Conservation (phyloP, 139 green algal genomes). For the Trebouxia sp. region DNA sequence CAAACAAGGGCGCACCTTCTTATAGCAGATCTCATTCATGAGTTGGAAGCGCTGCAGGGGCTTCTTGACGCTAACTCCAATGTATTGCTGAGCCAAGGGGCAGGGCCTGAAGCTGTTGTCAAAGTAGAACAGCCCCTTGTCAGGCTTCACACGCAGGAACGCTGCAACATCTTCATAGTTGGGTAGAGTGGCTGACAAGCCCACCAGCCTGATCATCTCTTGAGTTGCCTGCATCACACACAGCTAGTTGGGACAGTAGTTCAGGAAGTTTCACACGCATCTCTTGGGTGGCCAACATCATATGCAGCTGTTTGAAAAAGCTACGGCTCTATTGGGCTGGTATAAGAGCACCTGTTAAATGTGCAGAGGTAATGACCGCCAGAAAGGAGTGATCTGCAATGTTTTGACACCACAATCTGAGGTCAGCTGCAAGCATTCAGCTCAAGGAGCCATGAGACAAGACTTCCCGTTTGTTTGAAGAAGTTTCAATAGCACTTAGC, state of each 20-base stretch:
- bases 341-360: neutral
- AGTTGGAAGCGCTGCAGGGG: slow-evolving; percentile 98
- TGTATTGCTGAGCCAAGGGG: slow-evolving; percentile 96
- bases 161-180: slow-evolving; percentile 97
- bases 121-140: slow-evolving; percentile 96
- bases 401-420: too few relatives aligned
- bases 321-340: too few relatives aligned
- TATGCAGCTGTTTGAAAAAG: neutral
- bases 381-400: too few relatives aligned
- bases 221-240: slow-evolving; percentile 80
- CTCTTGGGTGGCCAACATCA: neutral
- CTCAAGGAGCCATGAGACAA: too few relatives aligned
- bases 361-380: too few relatives aligned
- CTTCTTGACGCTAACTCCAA: slow-evolving; percentile 96
- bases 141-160: slow-evolving; percentile 90
- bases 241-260: neutral
- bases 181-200: slow-evolving; percentile 94
- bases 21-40: slow-evolving; percentile 99
- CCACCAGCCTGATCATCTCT: slow-evolving; percentile 94
- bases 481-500: too few relatives aligned
- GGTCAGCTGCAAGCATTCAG: too few relatives aligned
- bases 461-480: too few relatives aligned
- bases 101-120: slow-evolving; percentile 94
- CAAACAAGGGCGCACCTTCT: slow-evolving; percentile 70
- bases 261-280: neutral